These are phyloP conservation scores for Zarea fungicola DNA, from an alignment of 2,329 filamentous ascomycete species.

Conservation along the genomic window DNA sequence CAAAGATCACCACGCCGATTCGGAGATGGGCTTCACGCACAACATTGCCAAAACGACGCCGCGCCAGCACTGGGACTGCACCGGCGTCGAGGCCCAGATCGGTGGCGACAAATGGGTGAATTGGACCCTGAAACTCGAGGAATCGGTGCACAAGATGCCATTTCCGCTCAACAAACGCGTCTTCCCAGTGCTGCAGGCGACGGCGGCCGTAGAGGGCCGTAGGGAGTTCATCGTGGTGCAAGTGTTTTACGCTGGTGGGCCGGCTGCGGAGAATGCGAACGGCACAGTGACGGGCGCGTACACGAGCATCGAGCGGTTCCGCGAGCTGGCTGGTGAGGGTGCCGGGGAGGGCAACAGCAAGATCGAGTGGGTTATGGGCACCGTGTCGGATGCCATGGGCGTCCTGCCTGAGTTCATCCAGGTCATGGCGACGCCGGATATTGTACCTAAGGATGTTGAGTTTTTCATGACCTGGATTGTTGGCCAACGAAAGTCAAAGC, in stretches of 20 bases:
- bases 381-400: slow-evolving; percentile 65
- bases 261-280: slow-evolving; percentile 38
- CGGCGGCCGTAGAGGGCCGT: slow-evolving; percentile 35
- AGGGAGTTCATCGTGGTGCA: slow-evolving; percentile 54
- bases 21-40: slow-evolving; percentile 37
- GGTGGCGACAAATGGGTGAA: slow-evolving; percentile 38
- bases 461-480: slow-evolving; percentile 61
- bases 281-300: slow-evolving; percentile 54
- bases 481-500: slow-evolving; percentile 32
- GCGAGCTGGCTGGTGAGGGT: slow-evolving; percentile 29
- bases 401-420: slow-evolving; percentile 61
- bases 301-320: slow-evolving; percentile 58
- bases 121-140: slow-evolving; percentile 48
- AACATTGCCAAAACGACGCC: slow-evolving; percentile 30
- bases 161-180: slow-evolving; percentile 56
- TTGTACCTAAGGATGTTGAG: slow-evolving; percentile 66
- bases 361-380: slow-evolving; percentile 75
- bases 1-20: slow-evolving; percentile 41
- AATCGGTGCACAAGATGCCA: slow-evolving; percentile 62
- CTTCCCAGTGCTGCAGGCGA: slow-evolving; percentile 62
- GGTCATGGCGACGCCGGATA: slow-evolving; percentile 55
- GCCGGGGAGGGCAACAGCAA: slow-evolving; percentile 24
- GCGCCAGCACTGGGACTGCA: slow-evolving; percentile 42
- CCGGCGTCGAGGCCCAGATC: slow-evolving; percentile 33
- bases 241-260: slow-evolving; percentile 37